A percentile compares a stretch with the other conserved stretches of the same genome.
Evolutionary conservation across 768 basidiomycete species (phyloP).

Genomic region (Lactifluus hygrophoroides): DNA sequence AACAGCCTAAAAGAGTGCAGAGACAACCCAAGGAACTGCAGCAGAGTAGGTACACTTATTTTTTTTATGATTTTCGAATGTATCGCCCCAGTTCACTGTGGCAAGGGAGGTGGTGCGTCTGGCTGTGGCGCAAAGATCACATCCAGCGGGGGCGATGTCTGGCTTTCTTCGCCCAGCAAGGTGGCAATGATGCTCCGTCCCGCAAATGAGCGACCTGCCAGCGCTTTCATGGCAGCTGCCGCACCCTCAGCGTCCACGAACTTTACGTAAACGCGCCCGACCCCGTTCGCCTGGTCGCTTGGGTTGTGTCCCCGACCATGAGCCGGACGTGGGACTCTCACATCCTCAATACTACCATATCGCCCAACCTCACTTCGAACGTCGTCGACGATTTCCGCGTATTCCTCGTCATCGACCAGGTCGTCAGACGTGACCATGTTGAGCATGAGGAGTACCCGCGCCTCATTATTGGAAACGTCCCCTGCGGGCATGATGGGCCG

Average conservation of each 20-base stretch:
- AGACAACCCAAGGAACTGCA: neutral
- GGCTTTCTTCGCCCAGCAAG: constrained; percentile 72
- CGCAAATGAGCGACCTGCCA: constrained; percentile 86
- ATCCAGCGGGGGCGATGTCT: constrained; percentile 74
- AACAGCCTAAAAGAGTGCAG: neutral
- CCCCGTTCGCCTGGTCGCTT: constrained; percentile 78
- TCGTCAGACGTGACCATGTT: constrained; percentile 99
- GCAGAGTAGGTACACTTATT: neutral
- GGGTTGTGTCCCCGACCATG: constrained; percentile 26
- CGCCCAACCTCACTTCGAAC: constrained; percentile 83
- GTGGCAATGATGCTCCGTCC: constrained; percentile 85
- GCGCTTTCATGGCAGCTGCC: constrained; percentile 63
- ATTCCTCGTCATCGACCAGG: constrained; percentile 82
- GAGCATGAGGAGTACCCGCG: constrained; percentile 89
- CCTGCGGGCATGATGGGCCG: constrained; percentile 84
- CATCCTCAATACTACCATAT: constrained; percentile 75
- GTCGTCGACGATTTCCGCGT: constrained; percentile 90
- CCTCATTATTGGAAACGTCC: constrained; percentile 42
- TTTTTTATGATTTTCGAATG: neutral
- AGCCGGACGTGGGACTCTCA: constrained; percentile 81
- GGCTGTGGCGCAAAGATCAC: constrained; percentile 81
- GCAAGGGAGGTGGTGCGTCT: constrained; percentile 72
- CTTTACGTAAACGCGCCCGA: constrained; percentile 94
- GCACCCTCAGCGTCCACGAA: constrained; percentile 58
- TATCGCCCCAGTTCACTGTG: constrained; percentile 27